phyloP scores from a whole-genome alignment of 192 early-diverging fungal species.

The Cladochytrium replicatum region DNA sequence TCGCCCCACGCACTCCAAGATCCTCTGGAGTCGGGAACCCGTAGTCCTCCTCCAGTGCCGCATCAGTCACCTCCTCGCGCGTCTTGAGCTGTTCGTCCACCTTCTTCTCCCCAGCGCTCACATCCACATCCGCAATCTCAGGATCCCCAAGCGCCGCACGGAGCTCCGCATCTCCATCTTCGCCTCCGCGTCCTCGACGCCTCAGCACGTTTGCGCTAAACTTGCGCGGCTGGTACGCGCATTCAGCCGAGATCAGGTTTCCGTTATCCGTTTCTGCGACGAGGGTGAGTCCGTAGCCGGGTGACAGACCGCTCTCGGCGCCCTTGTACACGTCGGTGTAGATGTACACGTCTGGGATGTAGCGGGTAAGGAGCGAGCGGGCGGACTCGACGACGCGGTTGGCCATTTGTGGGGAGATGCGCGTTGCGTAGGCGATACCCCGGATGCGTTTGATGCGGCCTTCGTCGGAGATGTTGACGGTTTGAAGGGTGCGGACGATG shows the following conservation, averaged over 20 bases:
- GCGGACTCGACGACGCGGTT: slow-evolving; percentile 89
- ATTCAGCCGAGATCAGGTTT: slow-evolving; percentile 74
- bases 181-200: slow-evolving; percentile 3
- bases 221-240: slow-evolving; percentile 55
- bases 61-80: background rate
- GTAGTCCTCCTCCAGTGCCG: slow-evolving; percentile 32
- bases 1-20: slow-evolving; percentile 66
- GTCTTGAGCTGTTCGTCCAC: too few species aligned
- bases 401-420: slow-evolving; percentile 89
- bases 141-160: background rate
- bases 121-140: too few species aligned
- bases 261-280: slow-evolving; percentile 88
- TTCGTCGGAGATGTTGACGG: slow-evolving; percentile 70
- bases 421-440: slow-evolving; percentile 84
- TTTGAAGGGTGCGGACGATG: slow-evolving; percentile 59
- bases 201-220: background rate
- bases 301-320: slow-evolving; percentile 71
- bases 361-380: slow-evolving; percentile 74
- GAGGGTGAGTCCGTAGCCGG: slow-evolving; percentile 84
- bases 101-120: too few species aligned
- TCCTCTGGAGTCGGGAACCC: slow-evolving; percentile 79
- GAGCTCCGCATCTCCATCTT: background rate
- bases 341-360: slow-evolving; percentile 94
- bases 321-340: slow-evolving; percentile 97
- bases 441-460: slow-evolving; percentile 89